Evolutionary conservation across 306 rosid genomes (phyloP).

Genomic region (Gleditsia sinensis): DNA sequence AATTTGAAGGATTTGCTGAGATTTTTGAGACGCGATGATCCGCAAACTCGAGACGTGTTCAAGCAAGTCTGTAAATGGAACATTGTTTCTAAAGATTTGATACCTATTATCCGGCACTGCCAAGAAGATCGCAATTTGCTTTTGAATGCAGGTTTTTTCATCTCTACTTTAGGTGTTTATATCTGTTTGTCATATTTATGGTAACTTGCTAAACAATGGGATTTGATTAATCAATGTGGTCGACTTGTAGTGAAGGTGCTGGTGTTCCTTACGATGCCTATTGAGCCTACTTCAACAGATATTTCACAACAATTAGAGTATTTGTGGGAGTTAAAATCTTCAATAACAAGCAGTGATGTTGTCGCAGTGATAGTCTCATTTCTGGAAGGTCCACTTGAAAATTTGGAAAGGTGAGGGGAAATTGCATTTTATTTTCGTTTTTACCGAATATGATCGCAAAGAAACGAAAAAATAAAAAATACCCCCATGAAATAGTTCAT

Average conservation of each 20-base stretch:
- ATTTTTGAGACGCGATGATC: constrained; percentile 93
- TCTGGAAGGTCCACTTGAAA: constrained; percentile 83
- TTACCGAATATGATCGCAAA: not conserved
- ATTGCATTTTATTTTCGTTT: not conserved
- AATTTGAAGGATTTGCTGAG: constrained; percentile 89
- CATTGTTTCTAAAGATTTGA: constrained; percentile 65
- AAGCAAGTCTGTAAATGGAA: constrained; percentile 95
- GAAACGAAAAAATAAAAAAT: not conserved
- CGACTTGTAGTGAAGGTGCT: constrained; percentile 72
- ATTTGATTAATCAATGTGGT: not conserved
- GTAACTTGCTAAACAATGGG: not conserved
- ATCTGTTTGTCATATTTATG: not conserved
- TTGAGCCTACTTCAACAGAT: constrained; percentile 75
- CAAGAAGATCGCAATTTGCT: constrained; percentile 73
- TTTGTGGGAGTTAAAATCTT: constrained; percentile 81
- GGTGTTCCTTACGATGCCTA: constrained; percentile 94
- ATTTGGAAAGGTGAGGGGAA: constrained; percentile 70
- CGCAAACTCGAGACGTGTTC: constrained; percentile 77
- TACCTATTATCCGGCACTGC: constrained; percentile 71
- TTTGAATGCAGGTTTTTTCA: constrained; percentile 59
- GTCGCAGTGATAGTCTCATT: constrained; percentile 64
- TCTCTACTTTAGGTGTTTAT: not conserved
- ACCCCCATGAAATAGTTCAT: not conserved
- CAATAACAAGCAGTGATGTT: constrained; percentile 65
- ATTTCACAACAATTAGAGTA: constrained; percentile 77